phyloP scores from a whole-genome alignment of 169 alveolate genomes.

The Plasmodium cynomolgi region DNA sequence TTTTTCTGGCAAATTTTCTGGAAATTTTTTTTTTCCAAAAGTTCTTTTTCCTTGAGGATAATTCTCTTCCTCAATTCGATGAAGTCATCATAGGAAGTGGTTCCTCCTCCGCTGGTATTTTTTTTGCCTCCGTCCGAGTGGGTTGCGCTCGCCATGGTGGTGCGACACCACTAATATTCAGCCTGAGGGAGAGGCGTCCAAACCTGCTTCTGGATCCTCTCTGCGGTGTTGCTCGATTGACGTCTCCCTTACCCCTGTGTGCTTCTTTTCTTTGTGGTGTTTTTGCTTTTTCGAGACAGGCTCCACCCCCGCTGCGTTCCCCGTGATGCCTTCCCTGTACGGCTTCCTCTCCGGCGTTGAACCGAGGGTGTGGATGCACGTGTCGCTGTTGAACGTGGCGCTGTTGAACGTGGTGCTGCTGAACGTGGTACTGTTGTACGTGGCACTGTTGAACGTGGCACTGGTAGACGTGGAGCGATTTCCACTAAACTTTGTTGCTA shows the following conservation, averaged over 20 bases:
- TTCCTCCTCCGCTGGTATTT: not conserved
- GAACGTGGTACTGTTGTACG: no score
- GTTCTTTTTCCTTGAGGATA: slow-evolving; percentile 44
- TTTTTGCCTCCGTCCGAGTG: not conserved
- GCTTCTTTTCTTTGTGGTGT: not conserved
- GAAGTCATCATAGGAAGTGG: slow-evolving; percentile 6
- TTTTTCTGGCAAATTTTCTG: not conserved
- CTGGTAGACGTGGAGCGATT: not conserved
- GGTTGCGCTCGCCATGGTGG: not conserved
- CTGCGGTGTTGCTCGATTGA: not conserved
- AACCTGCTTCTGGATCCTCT: not conserved
- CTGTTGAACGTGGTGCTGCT: no score
- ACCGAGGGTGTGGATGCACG: not conserved
- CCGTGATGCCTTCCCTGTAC: not conserved
- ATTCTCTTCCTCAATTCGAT: slow-evolving; percentile 42
- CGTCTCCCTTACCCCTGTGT: not conserved
- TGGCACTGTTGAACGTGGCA: not conserved
- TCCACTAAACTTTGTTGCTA: not conserved
- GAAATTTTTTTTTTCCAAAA: slow-evolving; percentile 7
- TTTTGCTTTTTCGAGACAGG: not conserved
- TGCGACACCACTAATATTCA: not conserved
- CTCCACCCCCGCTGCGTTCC: not conserved
- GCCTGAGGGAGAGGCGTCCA: not conserved
- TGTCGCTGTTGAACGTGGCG: not conserved
- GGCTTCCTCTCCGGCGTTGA: not conserved